Evolutionary conservation across 1,284 basidiomycete species (phyloP), one percentile per base, ranked within the genome.

Genomic region (Pyrrhoderma lamaoense): DNA sequence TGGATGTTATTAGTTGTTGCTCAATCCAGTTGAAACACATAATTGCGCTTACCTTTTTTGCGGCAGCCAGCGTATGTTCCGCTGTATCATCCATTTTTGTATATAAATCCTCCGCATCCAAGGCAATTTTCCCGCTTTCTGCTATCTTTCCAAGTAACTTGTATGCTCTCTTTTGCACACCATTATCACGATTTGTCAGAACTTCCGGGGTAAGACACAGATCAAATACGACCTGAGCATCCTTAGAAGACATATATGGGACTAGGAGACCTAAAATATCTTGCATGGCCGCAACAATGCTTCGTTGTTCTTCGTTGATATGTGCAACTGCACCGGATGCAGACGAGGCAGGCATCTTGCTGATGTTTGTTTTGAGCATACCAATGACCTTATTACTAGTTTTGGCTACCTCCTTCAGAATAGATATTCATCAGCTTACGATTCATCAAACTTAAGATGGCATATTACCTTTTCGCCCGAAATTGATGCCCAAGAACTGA

Each of bases 161-260:
- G 71, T 99, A 99, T 14, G 85, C 87, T 59, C 95, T 91, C 70
- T 99, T 99, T 70, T 99, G 96, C 1, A 97, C 82, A 1, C 83
- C 90, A 46, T 89, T 90, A 60, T 97, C 91, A 57, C 74, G 76
- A 62, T 80, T 82, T 42, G 75, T 76, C 1, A 92, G 67, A 4
- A 92, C 76, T 25, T 80, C 74, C 2, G 73, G 64, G 1, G 75
- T 70, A 23, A 86, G 69, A 56, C 75, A 84, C 22, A 85, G 64
- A 21, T 78, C 68, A 65, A 93, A 86, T 36, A 93, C 73, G 2
- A 73, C 70, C 8, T 70, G 69, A 1, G 79, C 77, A 58, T 90
- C 85, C 3, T 70, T 61, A 0, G 66, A 52, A 0, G 82, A 80
- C n/a, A 95, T 74, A 62, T 79, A 74, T 0, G 94, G 92, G 2